These are phyloP conservation scores for Dactylellina parvicollis DNA, from an alignment of 2,329 filamentous ascomycete species.

Conservation along the genomic window DNA sequence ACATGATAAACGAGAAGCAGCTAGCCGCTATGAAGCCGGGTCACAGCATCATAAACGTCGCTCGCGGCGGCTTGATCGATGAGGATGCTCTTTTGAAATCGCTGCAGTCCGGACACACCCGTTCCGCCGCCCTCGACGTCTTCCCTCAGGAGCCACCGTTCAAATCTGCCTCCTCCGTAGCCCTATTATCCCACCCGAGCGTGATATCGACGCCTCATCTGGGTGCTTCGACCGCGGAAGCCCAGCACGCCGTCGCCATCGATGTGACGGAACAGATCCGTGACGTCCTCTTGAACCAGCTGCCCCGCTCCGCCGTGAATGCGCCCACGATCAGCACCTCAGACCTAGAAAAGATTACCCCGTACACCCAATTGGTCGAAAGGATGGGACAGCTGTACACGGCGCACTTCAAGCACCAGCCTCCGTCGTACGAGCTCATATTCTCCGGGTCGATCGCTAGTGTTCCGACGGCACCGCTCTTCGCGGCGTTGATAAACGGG, in stretches of 20 bases:
- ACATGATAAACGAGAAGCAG: constrained; percentile 75
- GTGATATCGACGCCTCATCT: constrained; percentile 83
- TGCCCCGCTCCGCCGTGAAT: constrained; percentile 81
- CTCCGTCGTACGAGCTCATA: constrained; percentile 72
- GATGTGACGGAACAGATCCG: constrained; percentile 84
- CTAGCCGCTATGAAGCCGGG: constrained; percentile 76
- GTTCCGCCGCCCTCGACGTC: constrained; percentile 81
- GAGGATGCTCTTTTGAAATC: constrained; percentile 77
- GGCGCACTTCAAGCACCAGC: constrained; percentile 71
- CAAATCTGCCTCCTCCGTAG: constrained; percentile 69
- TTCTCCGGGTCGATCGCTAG: constrained; percentile 79
- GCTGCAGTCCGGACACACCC: constrained; percentile 75
- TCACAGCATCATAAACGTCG: constrained; percentile 80
- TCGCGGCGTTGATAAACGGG: constrained; percentile 81
- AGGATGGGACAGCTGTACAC: constrained; percentile 83
- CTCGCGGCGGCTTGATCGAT: constrained; percentile 81
- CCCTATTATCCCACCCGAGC: constrained; percentile 74
- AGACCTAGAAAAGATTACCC: constrained; percentile 79
- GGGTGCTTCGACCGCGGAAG: constrained; percentile 81
- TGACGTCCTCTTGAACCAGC: constrained; percentile 75
- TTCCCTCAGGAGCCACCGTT: constrained; percentile 78
- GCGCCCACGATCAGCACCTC: constrained; percentile 82
- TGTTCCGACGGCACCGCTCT: constrained; percentile 79
- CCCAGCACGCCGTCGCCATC: constrained; percentile 83
- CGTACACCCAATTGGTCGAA: constrained; percentile 79